Conservation (phyloP, 352 stramenopile species). For the Phytophthora nicotianae region DNA sequence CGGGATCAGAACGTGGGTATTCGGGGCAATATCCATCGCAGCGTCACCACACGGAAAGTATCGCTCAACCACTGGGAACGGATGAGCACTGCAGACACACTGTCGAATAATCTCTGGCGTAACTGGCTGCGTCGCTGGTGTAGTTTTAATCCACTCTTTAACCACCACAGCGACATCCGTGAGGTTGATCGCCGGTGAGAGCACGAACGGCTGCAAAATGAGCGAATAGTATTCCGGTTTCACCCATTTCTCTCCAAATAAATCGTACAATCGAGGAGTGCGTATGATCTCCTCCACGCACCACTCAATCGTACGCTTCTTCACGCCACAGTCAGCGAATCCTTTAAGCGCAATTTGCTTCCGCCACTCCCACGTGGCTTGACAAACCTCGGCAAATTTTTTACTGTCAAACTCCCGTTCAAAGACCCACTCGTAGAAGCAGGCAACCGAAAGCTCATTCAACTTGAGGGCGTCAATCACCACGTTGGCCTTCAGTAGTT, state of each 20-base stretch:
- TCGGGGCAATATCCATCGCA: constrained; percentile 24
- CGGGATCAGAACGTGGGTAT: constrained; percentile 40
- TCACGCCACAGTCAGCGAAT: constrained; percentile 19
- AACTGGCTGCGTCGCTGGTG: constrained; percentile 16
- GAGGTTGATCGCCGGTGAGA: constrained; percentile 41
- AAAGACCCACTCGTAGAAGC: constrained; percentile 44
- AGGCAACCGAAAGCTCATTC: constrained; percentile 27
- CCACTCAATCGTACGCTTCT: constrained; percentile 30
- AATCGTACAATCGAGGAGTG: constrained; percentile 27
- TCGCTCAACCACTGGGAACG: constrained; percentile 36
- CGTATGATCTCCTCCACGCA: constrained; percentile 31
- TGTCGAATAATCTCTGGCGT: constrained; percentile 37
- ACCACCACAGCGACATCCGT: constrained; percentile 35
- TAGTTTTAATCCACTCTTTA: constrained; percentile 23
- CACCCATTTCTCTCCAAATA: constrained; percentile 35
- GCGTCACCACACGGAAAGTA: constrained; percentile 28
- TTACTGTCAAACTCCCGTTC: constrained; percentile 23
- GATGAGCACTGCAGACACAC: constrained; percentile 36
- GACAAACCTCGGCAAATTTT: constrained; percentile 22
- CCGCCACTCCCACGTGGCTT: constrained; percentile 40
- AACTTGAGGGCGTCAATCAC: constrained; percentile 31
- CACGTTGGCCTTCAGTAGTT: constrained; percentile 16
- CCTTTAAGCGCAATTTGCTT: constrained; percentile 45
- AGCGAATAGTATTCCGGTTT: constrained; percentile 41
- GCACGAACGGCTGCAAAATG: constrained; percentile 40